These are phyloP conservation scores for Colletotrichum sp. DNA, from an alignment of 2,329 filamentous ascomycete species.

Conservation along the genomic window DNA sequence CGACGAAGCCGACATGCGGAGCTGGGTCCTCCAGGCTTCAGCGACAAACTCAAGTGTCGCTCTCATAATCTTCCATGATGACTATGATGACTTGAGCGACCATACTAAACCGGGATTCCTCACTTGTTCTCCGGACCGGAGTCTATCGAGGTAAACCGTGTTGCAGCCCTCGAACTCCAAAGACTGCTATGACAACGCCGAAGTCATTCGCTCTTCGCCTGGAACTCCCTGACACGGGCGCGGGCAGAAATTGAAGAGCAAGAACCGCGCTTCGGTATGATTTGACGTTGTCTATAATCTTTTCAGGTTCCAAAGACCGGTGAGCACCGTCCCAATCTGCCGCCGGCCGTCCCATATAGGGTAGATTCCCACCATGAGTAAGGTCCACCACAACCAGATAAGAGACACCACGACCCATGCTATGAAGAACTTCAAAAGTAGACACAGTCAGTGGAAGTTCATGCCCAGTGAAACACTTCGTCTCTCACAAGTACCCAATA, in stretches of 20 bases:
- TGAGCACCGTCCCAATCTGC: conserved; percentile 28
- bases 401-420: conserved; percentile 56
- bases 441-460: not conserved
- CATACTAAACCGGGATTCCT: not conserved
- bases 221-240: not conserved
- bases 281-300: not conserved
- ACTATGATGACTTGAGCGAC: not conserved
- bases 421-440: conserved; percentile 45
- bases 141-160: not conserved
- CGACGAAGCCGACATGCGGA: not conserved
- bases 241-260: not conserved
- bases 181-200: not conserved
- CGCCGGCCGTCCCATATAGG: conserved; percentile 52
- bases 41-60: not conserved
- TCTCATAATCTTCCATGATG: not conserved
- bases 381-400: conserved; percentile 58
- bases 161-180: not conserved
- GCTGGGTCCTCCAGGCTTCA: not conserved
- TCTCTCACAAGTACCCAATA: not conserved
- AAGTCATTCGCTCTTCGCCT: not conserved
- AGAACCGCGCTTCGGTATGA: not conserved
- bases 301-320: not conserved
- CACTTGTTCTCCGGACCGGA: not conserved
- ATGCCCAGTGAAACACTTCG: not conserved
- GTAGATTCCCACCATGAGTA: conserved; percentile 54